Base-by-base conservation (phyloP, 495 filamentous ascomycete genomes). In the Oleoguttula mirabilis region DNA sequence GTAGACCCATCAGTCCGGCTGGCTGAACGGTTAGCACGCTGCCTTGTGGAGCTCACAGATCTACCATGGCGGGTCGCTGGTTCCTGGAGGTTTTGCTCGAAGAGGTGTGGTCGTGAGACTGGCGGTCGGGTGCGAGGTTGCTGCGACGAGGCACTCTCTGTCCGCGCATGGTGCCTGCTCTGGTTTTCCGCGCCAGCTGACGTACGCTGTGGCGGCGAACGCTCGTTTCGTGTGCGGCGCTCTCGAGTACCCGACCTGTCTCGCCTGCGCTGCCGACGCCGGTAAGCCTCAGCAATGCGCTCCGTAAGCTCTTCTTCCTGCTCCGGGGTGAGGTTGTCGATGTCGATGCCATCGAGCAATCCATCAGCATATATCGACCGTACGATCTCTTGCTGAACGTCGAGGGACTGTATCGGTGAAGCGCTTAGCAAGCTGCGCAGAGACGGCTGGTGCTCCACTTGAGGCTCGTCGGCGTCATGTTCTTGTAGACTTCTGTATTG, bases 281-380 rank as follows among this genome's bases (percentile, higher is more conserved):
- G 67, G 55, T 88, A 93, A 11, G 84, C 85, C 51, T 88, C 81
- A 11, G 85, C 87, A 53, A 94, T 92, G 47, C 79, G 75, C 55
- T 87, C 79, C 55, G 80, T 92, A 5, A 94, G 72, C 58, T 90
- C 82, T 48, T 93, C 84, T 52, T 94, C 85, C 45, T 63, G 80
- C 34, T 62, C 63, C 3, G 80, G 67, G 48, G 82, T 81, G 20
- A 94, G 71, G 48, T 84, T 82, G 54, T 85, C 75, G 39, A 92
- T 62, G 54, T 94, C 84, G 37, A 94, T 73, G 22, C 85, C 85
- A 49, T 93, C 82, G 39, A 94, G 58, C 36, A 93, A 58, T 0
- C 87, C 87, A 50, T 93, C 86, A 51, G 88, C 84, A 47, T 86
- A 73, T 36, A 94, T 94, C 60, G 90, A 83, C 28, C 81, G 70